phyloP scores from a whole-genome alignment of 345 rosid species.

The Kernera saxatilis region DNA sequence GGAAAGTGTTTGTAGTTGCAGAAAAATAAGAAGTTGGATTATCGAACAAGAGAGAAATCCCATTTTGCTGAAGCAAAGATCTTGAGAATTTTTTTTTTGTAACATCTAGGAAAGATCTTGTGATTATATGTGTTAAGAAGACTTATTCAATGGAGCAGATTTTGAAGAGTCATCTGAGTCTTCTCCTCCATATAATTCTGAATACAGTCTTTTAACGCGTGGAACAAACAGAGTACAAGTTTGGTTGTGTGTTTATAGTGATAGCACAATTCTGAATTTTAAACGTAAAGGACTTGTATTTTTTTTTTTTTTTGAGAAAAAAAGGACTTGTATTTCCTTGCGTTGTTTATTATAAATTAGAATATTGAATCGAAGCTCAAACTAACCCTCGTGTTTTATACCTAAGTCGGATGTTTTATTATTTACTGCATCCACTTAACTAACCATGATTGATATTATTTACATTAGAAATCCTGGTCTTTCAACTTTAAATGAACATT shows the following conservation, averaged over 20 bases:
- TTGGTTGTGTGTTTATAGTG: background rate
- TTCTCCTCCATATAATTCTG: background rate
- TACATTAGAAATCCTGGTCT: no score
- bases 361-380: no score
- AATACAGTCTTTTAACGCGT: background rate
- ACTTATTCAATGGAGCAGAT: background rate
- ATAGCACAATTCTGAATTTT: background rate
- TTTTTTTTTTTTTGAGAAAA: no score
- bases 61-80: background rate
- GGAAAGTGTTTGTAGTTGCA: background rate
- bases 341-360: no score
- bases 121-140: background rate
- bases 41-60: background rate
- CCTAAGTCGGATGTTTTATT: no score
- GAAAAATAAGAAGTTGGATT: background rate
- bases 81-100: no score
- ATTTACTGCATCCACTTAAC: no score
- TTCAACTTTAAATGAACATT: no score
- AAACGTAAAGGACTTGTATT: background rate
- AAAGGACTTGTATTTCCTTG: no score
- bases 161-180: slow-evolving; percentile 2
- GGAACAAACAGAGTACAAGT: background rate
- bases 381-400: no score
- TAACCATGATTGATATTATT: no score
- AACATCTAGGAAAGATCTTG: background rate